Base-by-base conservation (phyloP, 75 land plant species). In the Pseudotsuga menziesii region DNA sequence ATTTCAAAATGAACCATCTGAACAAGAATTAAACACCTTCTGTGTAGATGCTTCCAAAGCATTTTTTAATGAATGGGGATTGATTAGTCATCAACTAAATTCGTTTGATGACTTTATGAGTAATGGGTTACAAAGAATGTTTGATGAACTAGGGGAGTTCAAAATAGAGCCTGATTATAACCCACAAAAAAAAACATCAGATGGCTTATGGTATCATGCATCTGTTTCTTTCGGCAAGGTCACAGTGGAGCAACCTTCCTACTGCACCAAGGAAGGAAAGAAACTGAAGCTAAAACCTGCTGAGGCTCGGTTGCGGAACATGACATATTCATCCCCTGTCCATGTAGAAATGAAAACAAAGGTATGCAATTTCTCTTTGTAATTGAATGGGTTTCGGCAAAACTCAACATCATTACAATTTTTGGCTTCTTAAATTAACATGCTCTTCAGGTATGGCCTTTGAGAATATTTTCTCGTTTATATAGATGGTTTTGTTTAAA, bases 291-390 rank as follows among this genome's bases (percentile, higher is more conserved):
- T 96, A 32, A 64, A 85, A 17, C 99, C 99, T 5, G 80, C 82
- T 29, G 98, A 96, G 81, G 98, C 99, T 27, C 81, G 95, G 4
- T 85, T 94, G 26, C 89, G 93, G 74, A 89, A 89, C 78, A 84
- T 94, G 82, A 84, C 98, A 11, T 96, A 96, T 58, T 83, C 98
- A 17, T 70, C 92, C 0, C 77, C 80, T 52, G 79, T 96, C 60
- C 80, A 87, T 57, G 90, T 84, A 8, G 78, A 90, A 36, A 73
- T 86, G 9, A 61, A 72, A 63, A 20, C 90, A 55, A 75, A 94
- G 93, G 99, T 94, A 35, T 48, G 52, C 4, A 64, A 35, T 54
- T 15, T 19, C 5, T 23, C 16, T 54, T 54, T 25, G 57, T 9
- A 48, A 48, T 48, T 48, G 52, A 48, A 48, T 48, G 52, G 52